A percentile compares a stretch with the other conserved stretches of the same genome.
Evolutionary conservation across 2,329 filamentous ascomycete genomes (phyloP).

Genomic region (Rhytidhysteron rufulum): DNA sequence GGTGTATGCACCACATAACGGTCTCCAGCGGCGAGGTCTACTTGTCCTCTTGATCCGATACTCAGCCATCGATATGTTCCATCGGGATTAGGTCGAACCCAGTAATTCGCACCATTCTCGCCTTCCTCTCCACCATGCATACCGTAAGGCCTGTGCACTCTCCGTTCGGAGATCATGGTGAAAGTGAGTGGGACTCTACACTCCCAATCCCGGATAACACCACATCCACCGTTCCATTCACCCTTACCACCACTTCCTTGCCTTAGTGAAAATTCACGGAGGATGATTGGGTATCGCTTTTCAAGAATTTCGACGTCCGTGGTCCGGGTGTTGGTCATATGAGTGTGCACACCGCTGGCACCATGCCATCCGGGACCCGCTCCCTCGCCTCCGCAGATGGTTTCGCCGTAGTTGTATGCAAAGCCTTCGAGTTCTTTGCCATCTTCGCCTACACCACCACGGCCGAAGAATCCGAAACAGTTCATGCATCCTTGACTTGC

Average conservation of each 20-base stretch:
- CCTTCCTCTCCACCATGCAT: conserved; percentile 29
- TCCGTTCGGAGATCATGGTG: conserved; percentile 28
- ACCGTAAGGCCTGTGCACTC: conserved; percentile 29
- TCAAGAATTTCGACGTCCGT: conserved; percentile 35
- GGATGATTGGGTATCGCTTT: conserved; percentile 30
- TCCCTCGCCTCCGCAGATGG: conserved; percentile 33
- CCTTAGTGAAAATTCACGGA: conserved; percentile 27
- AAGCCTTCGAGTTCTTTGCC: no score
- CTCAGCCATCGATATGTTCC: conserved; percentile 11
- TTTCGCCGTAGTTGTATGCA: conserved; percentile 34
- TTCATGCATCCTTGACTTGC: conserved; percentile 28
- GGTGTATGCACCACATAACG: conserved; percentile 12
- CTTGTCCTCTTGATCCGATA: conserved; percentile 9
- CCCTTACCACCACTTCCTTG: conserved; percentile 27
- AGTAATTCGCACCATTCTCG: conserved; percentile 24
- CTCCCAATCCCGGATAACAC: conserved; percentile 27
- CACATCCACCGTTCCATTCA: conserved; percentile 25
- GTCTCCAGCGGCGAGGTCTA: conserved; percentile 10
- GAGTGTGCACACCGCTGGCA: conserved; percentile 27
- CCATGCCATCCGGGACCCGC: conserved; percentile 31
- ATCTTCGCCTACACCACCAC: conserved; percentile 16
- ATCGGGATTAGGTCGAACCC: conserved; percentile 22
- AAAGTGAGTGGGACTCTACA: conserved; percentile 22
- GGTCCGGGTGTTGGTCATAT: conserved; percentile 37
- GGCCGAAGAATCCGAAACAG: conserved; percentile 29